Percentiles rank a stretch among this genome's conserved stretches.
Conservation (phyloP, 345 rosid genomes). For the Psidium guajava region DNA sequence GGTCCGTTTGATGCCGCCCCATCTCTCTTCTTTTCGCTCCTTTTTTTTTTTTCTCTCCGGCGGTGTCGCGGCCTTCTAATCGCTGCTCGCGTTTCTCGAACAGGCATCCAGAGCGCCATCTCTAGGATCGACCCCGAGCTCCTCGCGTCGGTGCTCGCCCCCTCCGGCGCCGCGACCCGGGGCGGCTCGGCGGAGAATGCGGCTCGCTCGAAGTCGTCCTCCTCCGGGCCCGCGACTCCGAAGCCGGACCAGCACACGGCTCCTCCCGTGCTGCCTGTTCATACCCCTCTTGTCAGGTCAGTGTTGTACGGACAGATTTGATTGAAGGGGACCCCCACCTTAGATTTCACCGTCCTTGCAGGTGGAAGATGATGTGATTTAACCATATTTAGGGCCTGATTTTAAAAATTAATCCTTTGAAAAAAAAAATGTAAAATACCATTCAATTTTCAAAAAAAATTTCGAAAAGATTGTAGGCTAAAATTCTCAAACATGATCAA, state of each 20-base stretch:
- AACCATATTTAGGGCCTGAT: background rate
- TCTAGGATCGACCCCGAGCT: slow-evolving; percentile 78
- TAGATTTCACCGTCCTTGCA: background rate
- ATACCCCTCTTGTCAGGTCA: slow-evolving; percentile 28
- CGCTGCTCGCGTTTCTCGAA: background rate
- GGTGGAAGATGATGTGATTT: background rate
- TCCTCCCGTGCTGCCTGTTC: slow-evolving; percentile 29
- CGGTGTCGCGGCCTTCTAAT: background rate
- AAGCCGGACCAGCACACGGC: slow-evolving; percentile 15
- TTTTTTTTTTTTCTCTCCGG: background rate
- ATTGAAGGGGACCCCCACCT: no score
- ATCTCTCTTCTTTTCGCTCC: background rate
- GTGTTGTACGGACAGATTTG: background rate
- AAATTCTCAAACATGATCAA: no score
- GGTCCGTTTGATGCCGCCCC: slow-evolving; percentile 12
- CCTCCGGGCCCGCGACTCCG: slow-evolving; percentile 40
- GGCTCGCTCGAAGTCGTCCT: slow-evolving; percentile 4
- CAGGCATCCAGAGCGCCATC: slow-evolving; percentile 73
- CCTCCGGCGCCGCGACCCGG: background rate
- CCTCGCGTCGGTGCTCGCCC: slow-evolving; percentile 53
- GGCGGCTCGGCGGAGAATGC: background rate
- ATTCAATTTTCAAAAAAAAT: background rate
- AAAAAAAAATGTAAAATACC: background rate
- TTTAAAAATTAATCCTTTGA: background rate
- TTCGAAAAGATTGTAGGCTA: background rate